These are phyloP conservation scores for Leptographium flavum DNA, from an alignment of 2,329 filamentous ascomycete genomes.

Conservation along the genomic window DNA sequence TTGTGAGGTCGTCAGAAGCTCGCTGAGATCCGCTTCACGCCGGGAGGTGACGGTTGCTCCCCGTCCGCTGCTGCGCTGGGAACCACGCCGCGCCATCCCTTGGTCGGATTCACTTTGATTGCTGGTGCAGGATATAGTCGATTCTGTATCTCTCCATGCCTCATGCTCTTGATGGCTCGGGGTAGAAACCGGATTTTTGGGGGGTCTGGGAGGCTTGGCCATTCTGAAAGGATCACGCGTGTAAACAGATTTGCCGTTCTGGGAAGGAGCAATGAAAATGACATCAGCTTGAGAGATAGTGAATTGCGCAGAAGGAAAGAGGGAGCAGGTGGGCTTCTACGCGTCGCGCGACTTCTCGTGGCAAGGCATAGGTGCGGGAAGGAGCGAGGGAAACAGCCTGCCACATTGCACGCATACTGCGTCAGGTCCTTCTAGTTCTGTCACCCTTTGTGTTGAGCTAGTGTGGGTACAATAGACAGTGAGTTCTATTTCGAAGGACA, in stretches of 20 bases:
- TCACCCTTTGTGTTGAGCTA: neutral
- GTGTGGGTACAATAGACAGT: neutral
- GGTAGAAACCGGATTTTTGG: too few species aligned
- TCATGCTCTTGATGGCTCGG: too few species aligned
- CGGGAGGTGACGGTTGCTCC: constrained; percentile 15
- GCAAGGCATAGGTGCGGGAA: neutral
- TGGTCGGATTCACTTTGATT: neutral
- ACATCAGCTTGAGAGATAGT: neutral
- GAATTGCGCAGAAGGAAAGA: neutral
- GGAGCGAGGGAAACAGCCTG: neutral
- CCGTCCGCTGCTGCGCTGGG: constrained; percentile 6
- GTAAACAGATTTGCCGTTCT: neutral
- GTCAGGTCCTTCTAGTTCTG: neutral
- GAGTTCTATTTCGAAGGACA: neutral
- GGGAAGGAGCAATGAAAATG: neutral
- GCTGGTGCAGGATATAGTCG: neutral
- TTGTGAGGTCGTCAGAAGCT: constrained; percentile 31
- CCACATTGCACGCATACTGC: neutral
- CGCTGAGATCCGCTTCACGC: constrained; percentile 36
- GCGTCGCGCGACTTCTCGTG: neutral
- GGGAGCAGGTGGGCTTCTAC: neutral
- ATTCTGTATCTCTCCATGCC: neutral
- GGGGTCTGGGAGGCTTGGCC: neutral
- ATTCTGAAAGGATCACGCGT: neutral
- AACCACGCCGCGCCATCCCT: constrained; percentile 7